Conservation (phyloP, 805 yeast genomes). For the Sugiyamaella smithiae region DNA sequence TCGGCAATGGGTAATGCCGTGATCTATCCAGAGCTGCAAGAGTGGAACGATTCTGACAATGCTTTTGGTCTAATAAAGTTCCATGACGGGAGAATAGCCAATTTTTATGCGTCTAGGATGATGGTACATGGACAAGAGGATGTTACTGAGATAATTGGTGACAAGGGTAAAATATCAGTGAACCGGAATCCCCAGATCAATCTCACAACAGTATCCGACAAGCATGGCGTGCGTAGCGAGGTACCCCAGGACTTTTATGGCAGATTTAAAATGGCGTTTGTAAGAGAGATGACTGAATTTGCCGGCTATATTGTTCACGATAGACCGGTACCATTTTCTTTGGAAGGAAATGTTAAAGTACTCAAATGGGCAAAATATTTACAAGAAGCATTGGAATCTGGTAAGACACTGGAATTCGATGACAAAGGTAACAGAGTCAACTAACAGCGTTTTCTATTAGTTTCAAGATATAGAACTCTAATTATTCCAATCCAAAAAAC, state of each 20-base stretch:
- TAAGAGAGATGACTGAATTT: constrained; percentile 19
- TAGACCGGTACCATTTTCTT: constrained; percentile 20
- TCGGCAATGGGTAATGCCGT: constrained; percentile 24
- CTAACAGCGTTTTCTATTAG: too few relatives aligned
- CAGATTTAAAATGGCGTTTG: constrained; percentile 22
- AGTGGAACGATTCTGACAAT: constrained; percentile 26
- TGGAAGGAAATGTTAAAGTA: constrained; percentile 14
- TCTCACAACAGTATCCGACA: constrained; percentile 20
- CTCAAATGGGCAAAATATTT: constrained; percentile 15
- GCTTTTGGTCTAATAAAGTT: constrained; percentile 24
- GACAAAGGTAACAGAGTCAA: constrained; percentile 10
- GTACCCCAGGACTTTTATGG: constrained; percentile 23
- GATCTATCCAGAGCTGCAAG: constrained; percentile 22
- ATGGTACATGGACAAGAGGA: constrained; percentile 27
- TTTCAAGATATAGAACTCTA: too few relatives aligned
- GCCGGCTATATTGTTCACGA: constrained; percentile 18
- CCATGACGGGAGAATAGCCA: constrained; percentile 17
- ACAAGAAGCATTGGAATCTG: constrained; percentile 13
- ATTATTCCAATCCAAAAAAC: too few relatives aligned
- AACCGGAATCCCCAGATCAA: constrained; percentile 12
- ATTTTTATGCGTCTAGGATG: constrained; percentile 24
- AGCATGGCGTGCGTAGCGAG: constrained; percentile 21
- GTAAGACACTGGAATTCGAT: constrained; percentile 13
- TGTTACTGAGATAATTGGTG: constrained; percentile 16
- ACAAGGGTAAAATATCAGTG: background rate